Evolutionary conservation across 192 early-diverging fungal genomes (phyloP).

Genomic region (Phycomyces nitens): DNA sequence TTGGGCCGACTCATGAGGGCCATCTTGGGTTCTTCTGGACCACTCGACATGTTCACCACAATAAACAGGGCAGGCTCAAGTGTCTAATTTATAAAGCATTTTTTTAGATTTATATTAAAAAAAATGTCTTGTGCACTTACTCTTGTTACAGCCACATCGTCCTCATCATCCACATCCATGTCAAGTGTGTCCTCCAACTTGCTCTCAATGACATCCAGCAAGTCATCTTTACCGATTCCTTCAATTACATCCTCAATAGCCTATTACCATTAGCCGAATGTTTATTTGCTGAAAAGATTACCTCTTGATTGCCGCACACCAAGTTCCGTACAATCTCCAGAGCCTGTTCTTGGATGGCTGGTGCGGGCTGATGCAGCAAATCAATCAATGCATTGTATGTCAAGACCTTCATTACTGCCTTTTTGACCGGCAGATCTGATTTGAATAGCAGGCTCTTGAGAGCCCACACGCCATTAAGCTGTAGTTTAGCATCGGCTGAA

Average conservation of each 20-base stretch:
- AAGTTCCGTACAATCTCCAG: conserved; percentile 74
- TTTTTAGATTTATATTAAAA: conserved; percentile 1
- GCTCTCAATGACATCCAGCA: conserved; percentile 62
- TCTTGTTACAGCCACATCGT: conserved; percentile 18
- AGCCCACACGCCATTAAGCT: conserved; percentile 77
- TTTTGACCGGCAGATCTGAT: conserved; percentile 65
- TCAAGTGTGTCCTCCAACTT: conserved; percentile 46
- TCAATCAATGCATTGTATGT: conserved; percentile 57
- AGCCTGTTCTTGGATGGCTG: conserved; percentile 71
- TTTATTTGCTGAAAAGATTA: conserved; percentile 16
- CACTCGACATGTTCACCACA: conserved; percentile 69
- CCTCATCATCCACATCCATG: conserved; percentile 24
- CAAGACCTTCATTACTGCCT: conserved; percentile 61
- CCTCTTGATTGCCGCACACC: conserved; percentile 47
- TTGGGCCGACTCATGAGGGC: conserved; percentile 53
- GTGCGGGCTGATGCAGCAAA: conserved; percentile 58
- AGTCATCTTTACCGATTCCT: conserved; percentile 58
- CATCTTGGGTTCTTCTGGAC: conserved; percentile 58
- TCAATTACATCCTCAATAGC: conserved; percentile 68
- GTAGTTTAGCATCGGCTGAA: conserved; percentile 44
- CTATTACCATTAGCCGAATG: background rate
- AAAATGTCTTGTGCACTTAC: conserved; percentile 19
- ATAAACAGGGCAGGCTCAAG: conserved; percentile 58
- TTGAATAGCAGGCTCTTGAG: conserved; percentile 76
- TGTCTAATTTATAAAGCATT: too few relatives aligned